Evolutionary conservation across 2,329 filamentous ascomycete species (phyloP).

Genomic region (Calcarisporium arbuscula): DNA sequence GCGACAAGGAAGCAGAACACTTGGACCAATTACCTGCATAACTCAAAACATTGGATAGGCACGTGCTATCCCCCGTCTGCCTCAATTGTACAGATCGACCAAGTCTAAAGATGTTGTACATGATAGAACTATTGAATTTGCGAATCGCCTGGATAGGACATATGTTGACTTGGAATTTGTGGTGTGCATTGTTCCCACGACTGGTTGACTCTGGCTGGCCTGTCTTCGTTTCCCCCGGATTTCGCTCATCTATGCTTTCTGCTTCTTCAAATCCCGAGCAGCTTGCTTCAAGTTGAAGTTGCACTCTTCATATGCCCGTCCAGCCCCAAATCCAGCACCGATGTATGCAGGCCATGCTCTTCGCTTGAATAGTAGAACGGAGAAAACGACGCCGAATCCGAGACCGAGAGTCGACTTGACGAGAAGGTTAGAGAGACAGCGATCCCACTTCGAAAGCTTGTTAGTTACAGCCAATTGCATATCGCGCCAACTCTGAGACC

Average conservation of each 20-base stretch:
- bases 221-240: no score
- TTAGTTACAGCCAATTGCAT: background rate
- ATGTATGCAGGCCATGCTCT: constrained; percentile 96
- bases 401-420: constrained; percentile 95
- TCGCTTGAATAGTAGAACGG: constrained; percentile 95
- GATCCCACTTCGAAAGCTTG: constrained; percentile 73
- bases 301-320: constrained; percentile 96
- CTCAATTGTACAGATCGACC: no score
- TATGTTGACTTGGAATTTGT: constrained; percentile 6
- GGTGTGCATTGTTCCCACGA: no score
- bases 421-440: constrained; percentile 93
- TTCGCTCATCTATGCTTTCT: constrained; percentile 28
- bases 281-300: constrained; percentile 70
- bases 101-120: constrained; percentile 23
- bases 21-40: no score
- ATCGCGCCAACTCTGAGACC: background rate
- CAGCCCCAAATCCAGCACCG: constrained; percentile 89
- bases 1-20: no score
- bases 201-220: no score
- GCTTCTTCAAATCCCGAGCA: constrained; percentile 50
- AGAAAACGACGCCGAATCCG: constrained; percentile 97
- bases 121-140: constrained; percentile 23
- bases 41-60: no score
- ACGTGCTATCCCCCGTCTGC: no score
- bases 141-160: constrained; percentile 8